These are phyloP conservation scores for Proteromonas lacertae DNA, from an alignment of 352 stramenopile genomes.

Conservation along the genomic window DNA sequence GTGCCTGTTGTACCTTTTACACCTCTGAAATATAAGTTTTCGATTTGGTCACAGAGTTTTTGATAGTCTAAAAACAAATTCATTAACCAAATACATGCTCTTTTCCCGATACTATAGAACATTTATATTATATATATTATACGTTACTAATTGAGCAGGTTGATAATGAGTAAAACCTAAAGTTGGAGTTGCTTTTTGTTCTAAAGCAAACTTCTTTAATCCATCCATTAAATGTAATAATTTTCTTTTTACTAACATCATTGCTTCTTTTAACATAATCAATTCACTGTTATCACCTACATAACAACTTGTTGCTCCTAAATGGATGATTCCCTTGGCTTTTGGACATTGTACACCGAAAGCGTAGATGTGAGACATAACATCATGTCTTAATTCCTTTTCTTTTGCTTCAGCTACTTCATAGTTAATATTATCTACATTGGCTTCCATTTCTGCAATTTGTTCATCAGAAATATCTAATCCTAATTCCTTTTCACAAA, in stretches of 20 bases:
- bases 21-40: constrained; percentile 68
- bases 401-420: constrained; percentile 81
- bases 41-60: constrained; percentile 63
- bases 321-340: constrained; percentile 92
- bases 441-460: constrained; percentile 64
- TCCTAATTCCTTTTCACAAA: constrained; percentile 77
- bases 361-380: constrained; percentile 94
- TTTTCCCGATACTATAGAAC: constrained; percentile 88
- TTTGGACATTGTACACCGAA: constrained; percentile 71
- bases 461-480: constrained; percentile 85
- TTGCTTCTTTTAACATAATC: constrained; percentile 74
- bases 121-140: too few relatives aligned
- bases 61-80: constrained; percentile 81
- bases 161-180: constrained; percentile 98
- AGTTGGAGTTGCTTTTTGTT: constrained; percentile 80
- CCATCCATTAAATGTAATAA: constrained; percentile 76
- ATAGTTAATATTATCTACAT: constrained; percentile 90
- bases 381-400: constrained; percentile 88
- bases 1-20: constrained; percentile 95
- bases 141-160: constrained; percentile 87
- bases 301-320: constrained; percentile 87
- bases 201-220: constrained; percentile 56
- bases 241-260: constrained; percentile 76
- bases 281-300: constrained; percentile 96
- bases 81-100: constrained; percentile 82